These are phyloP conservation scores for Fistulinella prunicolor DNA, from an alignment of 768 basidiomycete genomes.

Conservation along the genomic window DNA sequence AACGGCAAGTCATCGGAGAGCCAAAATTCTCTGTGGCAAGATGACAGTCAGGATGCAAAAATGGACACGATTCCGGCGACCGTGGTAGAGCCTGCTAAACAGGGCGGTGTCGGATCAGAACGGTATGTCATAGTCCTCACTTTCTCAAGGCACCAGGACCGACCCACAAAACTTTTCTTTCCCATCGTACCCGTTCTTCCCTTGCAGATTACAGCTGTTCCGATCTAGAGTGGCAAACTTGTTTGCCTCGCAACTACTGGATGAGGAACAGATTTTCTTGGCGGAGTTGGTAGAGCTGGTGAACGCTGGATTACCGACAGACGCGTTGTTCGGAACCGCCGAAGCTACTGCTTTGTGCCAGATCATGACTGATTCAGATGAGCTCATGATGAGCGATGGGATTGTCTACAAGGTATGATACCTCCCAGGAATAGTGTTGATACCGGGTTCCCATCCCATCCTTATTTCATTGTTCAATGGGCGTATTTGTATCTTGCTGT, in stretches of 20 bases:
- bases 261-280: conserved; percentile 75
- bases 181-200: not conserved
- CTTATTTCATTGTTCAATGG: no score
- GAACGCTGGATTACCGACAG: conserved; percentile 71
- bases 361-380: conserved; percentile 66
- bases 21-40: conserved; percentile 63
- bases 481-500: no score
- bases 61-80: conserved; percentile 53
- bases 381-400: conserved; percentile 86
- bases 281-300: conserved; percentile 65
- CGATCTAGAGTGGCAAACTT: conserved; percentile 70
- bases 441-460: no score
- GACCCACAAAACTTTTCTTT: not conserved
- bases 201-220: conserved; percentile 72
- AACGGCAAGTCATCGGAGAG: conserved; percentile 29
- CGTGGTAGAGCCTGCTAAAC: conserved; percentile 35
- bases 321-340: conserved; percentile 70
- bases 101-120: conserved; percentile 49
- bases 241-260: conserved; percentile 64
- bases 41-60: conserved; percentile 60
- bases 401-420: conserved; percentile 79
- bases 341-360: conserved; percentile 76
- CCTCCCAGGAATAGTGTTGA: no score
- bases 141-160: not conserved
- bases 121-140: conserved; percentile 46